Evolutionary conservation across 2,329 filamentous ascomycete genomes (phyloP), one percentile per base, ranked within the genome.

Genomic region (Trichoderma afroharzianum): DNA sequence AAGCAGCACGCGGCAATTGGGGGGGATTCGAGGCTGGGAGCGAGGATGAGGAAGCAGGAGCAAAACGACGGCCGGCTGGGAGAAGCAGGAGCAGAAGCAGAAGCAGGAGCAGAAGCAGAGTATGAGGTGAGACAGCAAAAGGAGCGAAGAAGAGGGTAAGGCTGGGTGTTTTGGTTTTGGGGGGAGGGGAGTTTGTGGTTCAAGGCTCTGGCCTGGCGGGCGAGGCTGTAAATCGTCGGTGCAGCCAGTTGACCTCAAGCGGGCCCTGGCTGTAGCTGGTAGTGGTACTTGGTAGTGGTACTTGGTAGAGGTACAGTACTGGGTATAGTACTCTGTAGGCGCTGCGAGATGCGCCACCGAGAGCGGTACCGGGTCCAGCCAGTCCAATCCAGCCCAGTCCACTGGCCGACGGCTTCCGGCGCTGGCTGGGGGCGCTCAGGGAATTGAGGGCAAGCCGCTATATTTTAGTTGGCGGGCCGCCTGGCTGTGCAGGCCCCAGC

Each of bases 131-230:
- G 72, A 69, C 73, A 72, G 72, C 76, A 75, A 76, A 76, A 72
- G 73, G 64, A 63, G 73, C 76, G 75, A 76, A 76, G 75, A 76
- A 76, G 78, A 76, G 47, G 43, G 70, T 71, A 59, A 61, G 63
- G 70, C 64, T 71, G 69, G 61, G 18, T 63, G 43, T 18, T 61
- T 50, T n/a, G 68, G 43, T 18, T 59, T 47, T n/a, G 68, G 68
- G 47, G 39, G 53, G 43, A 43, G 61, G 59, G 68, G 68, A 57
- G 21, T 26, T 43, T 43, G 36, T 61, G 58, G 36, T 53, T 62
- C 55, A 70, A 70, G 68, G 68, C 68, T 70, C 28, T 70, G 59
- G 61, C 32, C 28, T 70, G 59, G 61, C 50, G 66, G 68, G 68
- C 69, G 53, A 71, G 69, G 69, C 69, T 71, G 69, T 68, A 47